Evolutionary conservation across 192 early-diverging fungal genomes (phyloP).

Genomic region (Dissophora ornata): DNA sequence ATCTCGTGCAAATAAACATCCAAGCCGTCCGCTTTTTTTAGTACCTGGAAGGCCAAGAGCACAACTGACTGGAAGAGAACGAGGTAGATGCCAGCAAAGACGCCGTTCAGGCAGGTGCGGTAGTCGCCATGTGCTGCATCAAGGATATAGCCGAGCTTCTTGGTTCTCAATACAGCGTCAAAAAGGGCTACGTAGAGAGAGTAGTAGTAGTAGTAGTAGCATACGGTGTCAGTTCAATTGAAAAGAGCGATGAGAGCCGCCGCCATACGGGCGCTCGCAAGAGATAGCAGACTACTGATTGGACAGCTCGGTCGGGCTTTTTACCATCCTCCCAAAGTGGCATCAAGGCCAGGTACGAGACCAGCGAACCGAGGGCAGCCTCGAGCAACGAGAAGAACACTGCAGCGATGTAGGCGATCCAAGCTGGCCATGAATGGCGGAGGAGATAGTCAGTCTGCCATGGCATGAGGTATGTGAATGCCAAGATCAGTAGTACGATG

Average conservation of each 20-base stretch:
- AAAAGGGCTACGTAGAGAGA: constrained; percentile 53
- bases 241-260: too few species aligned
- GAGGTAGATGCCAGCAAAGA: constrained; percentile 30
- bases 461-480: constrained; percentile 64
- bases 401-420: constrained; percentile 65
- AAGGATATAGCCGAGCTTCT: constrained; percentile 59
- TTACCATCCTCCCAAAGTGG: constrained; percentile 67
- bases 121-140: constrained; percentile 51
- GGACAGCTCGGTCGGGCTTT: too few species aligned
- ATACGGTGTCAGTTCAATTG: too few species aligned
- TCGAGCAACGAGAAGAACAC: constrained; percentile 68
- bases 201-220: too few species aligned
- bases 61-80: constrained; percentile 48
- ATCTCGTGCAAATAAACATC: too few species aligned
- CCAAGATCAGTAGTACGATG: constrained; percentile 22
- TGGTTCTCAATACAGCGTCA: constrained; percentile 62
- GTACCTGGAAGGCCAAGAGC: constrained; percentile 42
- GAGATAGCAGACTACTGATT: too few species aligned
- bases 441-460: constrained; percentile 67
- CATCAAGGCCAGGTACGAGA: constrained; percentile 65
- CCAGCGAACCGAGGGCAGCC: constrained; percentile 58
- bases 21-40: too few species aligned
- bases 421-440: constrained; percentile 55
- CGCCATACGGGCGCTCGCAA: too few species aligned
- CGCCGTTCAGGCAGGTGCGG: constrained; percentile 43